Evolutionary conservation across 139 green algal genomes (phyloP), one percentile per base, ranked within the genome.

Genomic region (Pseudopediastrum boryanum): DNA sequence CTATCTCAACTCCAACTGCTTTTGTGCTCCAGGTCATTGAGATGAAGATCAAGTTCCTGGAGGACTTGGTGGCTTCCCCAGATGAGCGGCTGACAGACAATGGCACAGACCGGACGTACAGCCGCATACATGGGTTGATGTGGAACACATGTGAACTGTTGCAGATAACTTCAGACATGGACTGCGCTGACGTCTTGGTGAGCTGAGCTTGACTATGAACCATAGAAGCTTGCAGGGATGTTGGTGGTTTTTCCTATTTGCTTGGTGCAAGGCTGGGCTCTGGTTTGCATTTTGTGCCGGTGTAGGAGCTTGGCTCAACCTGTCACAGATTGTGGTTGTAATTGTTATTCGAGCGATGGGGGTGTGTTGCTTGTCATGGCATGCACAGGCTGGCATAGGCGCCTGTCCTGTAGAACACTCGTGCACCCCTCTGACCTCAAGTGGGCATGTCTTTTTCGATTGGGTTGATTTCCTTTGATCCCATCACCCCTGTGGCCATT

Each of bases 91-190:
- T 90, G 51, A 68, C 29, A 46, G 78, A 87, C 23, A 23, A 82
- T 12, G 83, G 78, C 36, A 63, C 31, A 21, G 83, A 90, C 66
- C 52, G 83, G 42, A 81, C 81, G 23, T 90, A 84, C 82, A 74
- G 27, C 27, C 38, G 31, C 4, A 61, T 79, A 36, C 59, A 80
- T 52, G 29, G 46, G 41, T 25, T 80, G 27, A 29, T 78, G 16
- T 48, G 73, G 25, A 65, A 42, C 42, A 77, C 71, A 84, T 52
- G 85, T 89, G 33, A 58, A 78, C n/a, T 63, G 29, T 19, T 74
- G 23, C 52, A 51, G 38, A 13, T 29, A 25, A 29, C 59, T 3
- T 72, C 51, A 16, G 29, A 29, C 61, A 59, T 29, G 36, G 33
- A 56, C 16, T 50, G 2, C 36, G n/a, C n/a, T 68, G 36, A 50